Evolutionary conservation across 208 protist genomes (phyloP).

Genomic region (Acanthamoeba triangularis): DNA sequence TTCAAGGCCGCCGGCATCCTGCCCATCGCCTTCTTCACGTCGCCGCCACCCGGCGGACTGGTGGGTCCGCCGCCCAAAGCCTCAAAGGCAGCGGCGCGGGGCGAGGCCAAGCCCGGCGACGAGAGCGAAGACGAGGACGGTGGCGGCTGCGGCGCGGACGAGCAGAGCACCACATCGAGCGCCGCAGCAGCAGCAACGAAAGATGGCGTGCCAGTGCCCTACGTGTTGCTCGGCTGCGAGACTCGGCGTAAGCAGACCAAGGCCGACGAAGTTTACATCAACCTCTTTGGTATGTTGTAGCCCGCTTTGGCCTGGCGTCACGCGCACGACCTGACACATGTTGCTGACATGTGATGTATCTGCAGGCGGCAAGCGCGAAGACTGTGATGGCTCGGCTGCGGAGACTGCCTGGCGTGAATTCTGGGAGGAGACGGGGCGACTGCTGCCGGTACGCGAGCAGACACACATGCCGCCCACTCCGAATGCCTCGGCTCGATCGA

Average conservation of each 20-base stretch:
- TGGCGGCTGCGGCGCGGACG: background rate
- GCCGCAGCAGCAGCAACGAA: background rate
- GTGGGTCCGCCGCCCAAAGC: background rate
- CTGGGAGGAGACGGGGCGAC: conserved; percentile 22
- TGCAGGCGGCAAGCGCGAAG: conserved; percentile 49
- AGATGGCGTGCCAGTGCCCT: background rate
- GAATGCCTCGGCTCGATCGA: background rate
- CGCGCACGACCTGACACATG: background rate
- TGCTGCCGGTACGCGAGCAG: background rate
- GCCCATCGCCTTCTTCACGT: conserved; percentile 38
- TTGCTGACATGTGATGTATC: background rate
- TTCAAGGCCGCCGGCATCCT: conserved; percentile 31
- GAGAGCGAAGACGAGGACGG: background rate
- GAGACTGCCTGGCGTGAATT: conserved; percentile 48
- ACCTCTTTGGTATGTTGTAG: background rate
- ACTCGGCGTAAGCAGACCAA: background rate
- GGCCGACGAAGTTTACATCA: background rate
- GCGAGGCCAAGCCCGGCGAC: background rate
- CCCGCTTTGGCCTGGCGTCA: background rate
- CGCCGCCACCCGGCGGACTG: background rate
- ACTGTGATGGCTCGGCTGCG: background rate
- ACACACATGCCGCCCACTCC: background rate
- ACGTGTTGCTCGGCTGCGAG: conserved; percentile 58
- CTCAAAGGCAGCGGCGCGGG: background rate
- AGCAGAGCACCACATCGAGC: background rate